Base-by-base conservation (phyloP, 2,329 filamentous ascomycete species). In the Claviceps lovelessii region DNA sequence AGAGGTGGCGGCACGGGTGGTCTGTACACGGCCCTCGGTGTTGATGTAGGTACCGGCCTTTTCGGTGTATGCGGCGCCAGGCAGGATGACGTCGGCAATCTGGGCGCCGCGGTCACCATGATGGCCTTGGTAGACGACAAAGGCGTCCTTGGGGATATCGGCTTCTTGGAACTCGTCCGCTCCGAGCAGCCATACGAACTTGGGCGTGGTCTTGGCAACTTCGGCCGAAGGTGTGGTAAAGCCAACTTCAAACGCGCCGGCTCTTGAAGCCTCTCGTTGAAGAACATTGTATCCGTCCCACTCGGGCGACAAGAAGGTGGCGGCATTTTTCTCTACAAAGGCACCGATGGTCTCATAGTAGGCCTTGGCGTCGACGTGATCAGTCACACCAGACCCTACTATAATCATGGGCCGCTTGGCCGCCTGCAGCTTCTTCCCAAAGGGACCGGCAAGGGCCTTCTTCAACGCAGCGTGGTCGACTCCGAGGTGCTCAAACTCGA, bases 281-380 rank as follows among this genome's bases (percentile, higher is more conserved):
- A 98, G 84, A 58, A 98, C 84, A 69, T 96, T 98, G 79, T 91
- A 98, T 57, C 91, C 93, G 69, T 95, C 93, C 90, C 94, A 97
- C 70, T 95, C 90, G 19, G 83, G 75, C 6, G 88, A 95, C 65
- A 81, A 75, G 77, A 98, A 96, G 75, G 85, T 95, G 62, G 80
- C 76, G 59, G 89, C 84, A 72, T 96, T 85, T 81, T 95, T 96
- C 67, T 96, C 90, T 44, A 95, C 86, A 66, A 97, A 98, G 58
- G 78, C 71, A 61, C 91, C 91, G 56, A 98, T 81, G 47, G 85
- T 84, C 77, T 97, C 91, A 69, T 91, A 97, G 69, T 94, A 90
- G 56, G 88, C 85, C 75, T 94, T 95, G 55, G 90, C 86, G 66
- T 97, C 93, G 33, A 80, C 72, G 71, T 96, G 90, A 70, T 98